phyloP scores from a whole-genome alignment of 2,329 filamentous ascomycete species.

The Paraconiothyrium brasiliense region DNA sequence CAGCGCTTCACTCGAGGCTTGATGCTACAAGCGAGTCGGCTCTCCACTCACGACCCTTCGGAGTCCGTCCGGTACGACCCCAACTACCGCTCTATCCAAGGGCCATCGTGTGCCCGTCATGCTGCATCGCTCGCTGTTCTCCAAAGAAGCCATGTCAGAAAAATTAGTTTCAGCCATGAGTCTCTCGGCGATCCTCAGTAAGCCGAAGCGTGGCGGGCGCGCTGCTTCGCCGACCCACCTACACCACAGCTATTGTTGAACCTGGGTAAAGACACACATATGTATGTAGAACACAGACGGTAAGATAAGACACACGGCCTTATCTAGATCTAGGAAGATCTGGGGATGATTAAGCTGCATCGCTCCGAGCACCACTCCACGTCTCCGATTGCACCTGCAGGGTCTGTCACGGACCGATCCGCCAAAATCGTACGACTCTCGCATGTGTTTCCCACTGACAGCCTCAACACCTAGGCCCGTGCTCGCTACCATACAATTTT shows the following conservation, averaged over 20 bases:
- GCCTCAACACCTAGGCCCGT: conserved; percentile 22
- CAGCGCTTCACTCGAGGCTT: not conserved
- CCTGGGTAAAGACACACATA: not conserved
- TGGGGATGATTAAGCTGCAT: conserved; percentile 10
- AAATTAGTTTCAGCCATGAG: not conserved
- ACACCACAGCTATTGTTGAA: not conserved
- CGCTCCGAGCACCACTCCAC: too few species aligned
- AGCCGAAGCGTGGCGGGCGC: conserved; percentile 1
- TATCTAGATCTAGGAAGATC: not conserved
- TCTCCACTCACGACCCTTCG: conserved; percentile 17
- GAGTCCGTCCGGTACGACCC: conserved; percentile 17
- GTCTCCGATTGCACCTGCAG: not conserved
- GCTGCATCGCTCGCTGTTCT: not conserved
- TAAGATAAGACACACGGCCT: not conserved
- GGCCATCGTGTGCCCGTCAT: conserved; percentile 5
- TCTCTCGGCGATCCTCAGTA: conserved; percentile 4
- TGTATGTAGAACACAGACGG: not conserved
- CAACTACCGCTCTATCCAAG: conserved; percentile 3
- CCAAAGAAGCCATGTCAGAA: conserved; percentile 7
- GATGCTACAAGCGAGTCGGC: conserved; percentile 6
- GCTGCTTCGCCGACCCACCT: conserved; percentile 10
- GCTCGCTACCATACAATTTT: conserved; percentile 26
- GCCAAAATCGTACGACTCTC: conserved; percentile 39
- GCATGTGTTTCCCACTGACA: conserved; percentile 34
- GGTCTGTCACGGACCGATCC: conserved; percentile 32